Evolutionary conservation across 768 basidiomycete species (phyloP).

Genomic region (Royoungia palumana): DNA sequence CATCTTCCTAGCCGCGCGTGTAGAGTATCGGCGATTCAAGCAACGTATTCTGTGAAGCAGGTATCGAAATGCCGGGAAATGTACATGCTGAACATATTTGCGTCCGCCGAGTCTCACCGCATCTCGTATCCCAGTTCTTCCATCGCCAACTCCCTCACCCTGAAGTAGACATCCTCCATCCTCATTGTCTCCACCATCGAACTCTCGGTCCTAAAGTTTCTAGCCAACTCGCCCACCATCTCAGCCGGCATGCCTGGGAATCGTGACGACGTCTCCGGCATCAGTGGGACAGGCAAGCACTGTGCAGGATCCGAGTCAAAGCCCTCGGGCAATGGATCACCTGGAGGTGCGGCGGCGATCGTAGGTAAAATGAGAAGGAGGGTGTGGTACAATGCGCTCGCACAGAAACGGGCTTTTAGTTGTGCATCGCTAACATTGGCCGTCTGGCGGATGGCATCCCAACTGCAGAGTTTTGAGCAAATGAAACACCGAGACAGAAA

Average conservation of each 20-base stretch:
- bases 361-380: slow-evolving; percentile 47
- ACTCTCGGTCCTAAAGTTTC: slow-evolving; percentile 63
- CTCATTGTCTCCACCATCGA: slow-evolving; percentile 51
- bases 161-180: slow-evolving; percentile 58
- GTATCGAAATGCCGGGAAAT: too few relatives aligned
- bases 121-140: slow-evolving; percentile 43
- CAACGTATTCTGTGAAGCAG: slow-evolving; percentile 26
- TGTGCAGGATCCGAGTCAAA: slow-evolving; percentile 55
- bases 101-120: slow-evolving; percentile 11
- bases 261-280: slow-evolving; percentile 60
- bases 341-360: slow-evolving; percentile 18
- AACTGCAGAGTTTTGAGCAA: slow-evolving; percentile 44
- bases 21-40: slow-evolving; percentile 46
- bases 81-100: not conserved
- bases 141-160: slow-evolving; percentile 60
- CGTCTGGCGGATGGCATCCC: slow-evolving; percentile 73
- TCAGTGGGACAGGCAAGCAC: slow-evolving; percentile 56
- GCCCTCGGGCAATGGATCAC: slow-evolving; percentile 40
- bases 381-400: slow-evolving; percentile 72
- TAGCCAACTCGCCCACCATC: slow-evolving; percentile 53
- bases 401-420: slow-evolving; percentile 64
- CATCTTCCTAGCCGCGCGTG: slow-evolving; percentile 56
- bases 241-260: slow-evolving; percentile 74
- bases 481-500: not conserved
- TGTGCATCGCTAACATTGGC: slow-evolving; percentile 73